Conservation (phyloP, 2,329 filamentous ascomycete species). For the Scorias spongiosa region DNA sequence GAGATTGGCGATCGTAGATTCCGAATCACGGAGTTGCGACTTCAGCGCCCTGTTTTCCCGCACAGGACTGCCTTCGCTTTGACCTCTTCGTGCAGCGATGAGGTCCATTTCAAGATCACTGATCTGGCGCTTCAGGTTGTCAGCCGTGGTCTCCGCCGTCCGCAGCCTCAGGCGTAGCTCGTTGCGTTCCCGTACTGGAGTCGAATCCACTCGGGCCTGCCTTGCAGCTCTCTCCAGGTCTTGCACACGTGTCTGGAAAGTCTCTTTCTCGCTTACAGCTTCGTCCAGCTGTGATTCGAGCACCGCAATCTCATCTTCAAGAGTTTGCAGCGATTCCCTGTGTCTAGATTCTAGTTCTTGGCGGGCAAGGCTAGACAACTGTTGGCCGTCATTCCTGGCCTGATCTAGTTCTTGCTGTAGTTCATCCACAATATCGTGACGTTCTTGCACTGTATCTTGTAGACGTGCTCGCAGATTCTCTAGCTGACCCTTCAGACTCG, state of each 20-base stretch:
- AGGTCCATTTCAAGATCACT: conserved; percentile 22
- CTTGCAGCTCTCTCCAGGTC: conserved; percentile 21
- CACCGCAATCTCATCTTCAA: conserved; percentile 42
- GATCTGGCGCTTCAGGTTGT: conserved; percentile 19
- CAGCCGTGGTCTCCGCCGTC: conserved; percentile 16
- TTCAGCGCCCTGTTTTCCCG: conserved; percentile 20
- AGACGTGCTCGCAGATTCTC: conserved; percentile 26
- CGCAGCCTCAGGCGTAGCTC: conserved; percentile 18
- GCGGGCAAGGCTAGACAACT: conserved; percentile 16
- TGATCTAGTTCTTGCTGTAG: conserved; percentile 28
- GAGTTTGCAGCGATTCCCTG: conserved; percentile 25
- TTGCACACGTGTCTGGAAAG: conserved; percentile 43
- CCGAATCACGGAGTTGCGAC: conserved; percentile 20
- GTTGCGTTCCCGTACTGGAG: conserved; percentile 21
- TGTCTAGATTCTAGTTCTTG: conserved; percentile 29
- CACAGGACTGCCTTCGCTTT: conserved; percentile 15
- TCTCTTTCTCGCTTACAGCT: conserved; percentile 33
- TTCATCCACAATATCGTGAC: conserved; percentile 22
- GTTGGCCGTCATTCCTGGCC: conserved; percentile 7
- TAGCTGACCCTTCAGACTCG: conserved; percentile 23
- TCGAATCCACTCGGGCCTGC: conserved; percentile 23
- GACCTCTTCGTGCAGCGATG: conserved; percentile 13
- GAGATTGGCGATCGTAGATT: conserved; percentile 24
- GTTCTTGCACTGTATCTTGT: conserved; percentile 15
- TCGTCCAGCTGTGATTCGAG: conserved; percentile 29